Evolutionary conservation across 306 rosid species (phyloP), one percentile per base, ranked within the genome.

Genomic region (Rosa persica): DNA sequence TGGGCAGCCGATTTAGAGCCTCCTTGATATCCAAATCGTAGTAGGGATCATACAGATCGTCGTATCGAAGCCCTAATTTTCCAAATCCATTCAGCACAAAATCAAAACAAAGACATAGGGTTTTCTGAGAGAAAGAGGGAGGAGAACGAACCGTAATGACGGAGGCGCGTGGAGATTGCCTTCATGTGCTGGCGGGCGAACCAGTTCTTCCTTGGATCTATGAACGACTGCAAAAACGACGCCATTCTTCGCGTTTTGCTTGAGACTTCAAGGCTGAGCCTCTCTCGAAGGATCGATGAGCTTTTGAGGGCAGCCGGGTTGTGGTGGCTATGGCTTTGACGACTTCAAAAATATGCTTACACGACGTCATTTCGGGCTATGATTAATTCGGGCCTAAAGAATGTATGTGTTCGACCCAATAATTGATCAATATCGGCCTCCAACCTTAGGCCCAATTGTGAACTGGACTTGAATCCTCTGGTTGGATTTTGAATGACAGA

Each of bases 11-110:
- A 87, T 88, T 88, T 76, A 95, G 81, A 9, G 97, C 98, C 79
- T 93, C 97, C 97, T 95, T 93, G 48, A 93, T 76, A 81, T 95
- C 99, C 76, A 91, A 36, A 84, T 95, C 99, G 76, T 87, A 89
- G 55, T 91, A 89, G 4, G 92, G 97, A 80, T 95, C 99, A 71
- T 87, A 90, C 34, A 95, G 90, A 82, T 95, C 98, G 74, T 95
- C 98, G 60, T 95, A 93, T 2, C 99, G 97, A 62, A 95, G 94
- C 76, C 99, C 98, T 95, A 82, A 64, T 67, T 70, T 55, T 11
- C 73, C 38, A 9, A 12, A 17, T 27, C 48, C 17, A 79, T 9
- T 44, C 6, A 62, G 19, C 20, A 39, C 48, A 52, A 47, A 71
- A 52, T 3, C 40, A 6, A 64, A 30, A 13, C 0, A 34, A 34